Percentiles rank a stretch among this genome's conserved stretches.
Evolutionary conservation across 2,329 filamentous ascomycete genomes (phyloP).

Genomic region (Apiospora pterosperma): DNA sequence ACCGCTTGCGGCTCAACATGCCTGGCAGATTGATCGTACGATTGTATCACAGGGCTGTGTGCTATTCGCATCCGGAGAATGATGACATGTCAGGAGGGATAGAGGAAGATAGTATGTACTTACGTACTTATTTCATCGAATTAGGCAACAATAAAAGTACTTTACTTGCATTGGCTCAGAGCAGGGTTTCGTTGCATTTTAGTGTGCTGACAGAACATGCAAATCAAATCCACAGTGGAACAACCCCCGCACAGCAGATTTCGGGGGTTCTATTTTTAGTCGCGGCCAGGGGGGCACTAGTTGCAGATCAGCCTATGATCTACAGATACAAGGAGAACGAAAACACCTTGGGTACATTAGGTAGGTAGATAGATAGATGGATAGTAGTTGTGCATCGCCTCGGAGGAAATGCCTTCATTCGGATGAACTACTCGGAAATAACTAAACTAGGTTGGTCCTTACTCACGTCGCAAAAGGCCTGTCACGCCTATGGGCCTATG

Average conservation of each 20-base stretch:
- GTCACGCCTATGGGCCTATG: too few species aligned
- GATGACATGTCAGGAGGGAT: neutral
- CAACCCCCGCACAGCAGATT: neutral
- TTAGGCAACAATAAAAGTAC: neutral
- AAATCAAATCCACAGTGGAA: neutral
- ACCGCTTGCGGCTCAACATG: neutral
- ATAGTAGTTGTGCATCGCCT: neutral
- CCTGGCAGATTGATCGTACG: neutral
- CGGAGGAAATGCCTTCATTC: neutral
- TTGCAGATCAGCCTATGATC: neutral
- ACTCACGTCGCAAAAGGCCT: too few species aligned
- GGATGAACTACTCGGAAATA: neutral
- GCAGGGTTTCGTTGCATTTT: neutral
- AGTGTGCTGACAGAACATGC: neutral
- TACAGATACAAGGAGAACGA: too few species aligned
- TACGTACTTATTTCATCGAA: neutral
- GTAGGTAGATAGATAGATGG: neutral
- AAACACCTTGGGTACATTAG: too few species aligned
- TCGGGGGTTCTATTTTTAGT: neutral
- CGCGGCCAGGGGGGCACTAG: neutral
- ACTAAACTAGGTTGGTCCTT: too few species aligned
- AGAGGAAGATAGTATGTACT: neutral
- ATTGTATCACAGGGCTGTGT: conserved; percentile 1
- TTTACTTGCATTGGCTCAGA: neutral
- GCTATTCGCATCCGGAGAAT: neutral